phyloP scores from a whole-genome alignment of 2,329 filamentous ascomycete species.

The Periconia sp. region DNA sequence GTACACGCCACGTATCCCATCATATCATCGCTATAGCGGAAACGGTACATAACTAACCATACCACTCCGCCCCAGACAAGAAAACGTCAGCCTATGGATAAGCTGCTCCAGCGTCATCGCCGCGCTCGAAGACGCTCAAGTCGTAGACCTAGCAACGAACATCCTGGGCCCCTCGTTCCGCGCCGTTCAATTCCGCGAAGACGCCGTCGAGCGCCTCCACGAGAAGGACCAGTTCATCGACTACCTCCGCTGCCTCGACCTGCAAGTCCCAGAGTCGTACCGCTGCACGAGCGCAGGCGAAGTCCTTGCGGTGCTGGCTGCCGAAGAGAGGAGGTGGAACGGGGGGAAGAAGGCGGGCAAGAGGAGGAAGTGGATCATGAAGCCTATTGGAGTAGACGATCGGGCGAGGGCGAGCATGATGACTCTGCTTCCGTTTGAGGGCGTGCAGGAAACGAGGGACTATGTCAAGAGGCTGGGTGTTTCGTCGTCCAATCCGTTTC shows the following conservation, averaged over 20 bases:
- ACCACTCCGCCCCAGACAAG: no score
- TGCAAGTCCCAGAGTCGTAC: conserved; percentile 50
- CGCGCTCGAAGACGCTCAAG: conserved; percentile 70
- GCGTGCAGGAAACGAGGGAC: conserved; percentile 58
- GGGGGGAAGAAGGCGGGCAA: conserved; percentile 27
- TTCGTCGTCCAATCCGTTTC: conserved; percentile 63
- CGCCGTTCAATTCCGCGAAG: conserved; percentile 67
- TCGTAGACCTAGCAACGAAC: conserved; percentile 51
- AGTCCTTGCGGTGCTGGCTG: conserved; percentile 59
- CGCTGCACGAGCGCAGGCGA: conserved; percentile 61
- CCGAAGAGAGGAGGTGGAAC: conserved; percentile 1
- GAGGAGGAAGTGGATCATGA: conserved; percentile 67
- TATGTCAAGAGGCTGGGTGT: conserved; percentile 63
- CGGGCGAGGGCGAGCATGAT: conserved; percentile 64
- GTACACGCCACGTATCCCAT: no score
- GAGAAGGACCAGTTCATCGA: conserved; percentile 71
- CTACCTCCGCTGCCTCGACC: conserved; percentile 57
- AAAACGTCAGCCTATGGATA: conserved; percentile 74
- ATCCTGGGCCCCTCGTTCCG: conserved; percentile 60
- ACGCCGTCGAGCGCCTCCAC: conserved; percentile 64
- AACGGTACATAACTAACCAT: no score
- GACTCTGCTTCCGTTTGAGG: conserved; percentile 66
- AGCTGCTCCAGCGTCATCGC: conserved; percentile 73
- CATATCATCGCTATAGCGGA: no score
- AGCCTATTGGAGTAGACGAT: conserved; percentile 69